phyloP scores from a whole-genome alignment of 2,329 filamentous ascomycete genomes.

The Ramularia collo-cygni region DNA sequence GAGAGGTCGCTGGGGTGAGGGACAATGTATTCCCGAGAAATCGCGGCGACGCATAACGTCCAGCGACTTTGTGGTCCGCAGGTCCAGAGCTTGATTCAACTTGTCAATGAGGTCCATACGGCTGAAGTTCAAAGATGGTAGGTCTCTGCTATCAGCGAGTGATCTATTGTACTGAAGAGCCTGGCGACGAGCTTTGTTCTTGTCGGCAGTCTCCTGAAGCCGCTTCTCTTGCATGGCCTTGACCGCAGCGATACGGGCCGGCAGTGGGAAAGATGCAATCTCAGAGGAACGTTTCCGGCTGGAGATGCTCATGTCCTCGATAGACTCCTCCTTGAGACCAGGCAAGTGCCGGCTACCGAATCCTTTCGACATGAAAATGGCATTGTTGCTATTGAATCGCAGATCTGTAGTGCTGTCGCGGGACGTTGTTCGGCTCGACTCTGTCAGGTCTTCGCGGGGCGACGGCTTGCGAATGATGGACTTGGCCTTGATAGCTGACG shows the following conservation, averaged over 20 bases:
- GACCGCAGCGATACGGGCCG: conserved; percentile 29
- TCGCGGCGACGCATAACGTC: conserved; percentile 29
- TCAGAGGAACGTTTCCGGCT: conserved; percentile 20
- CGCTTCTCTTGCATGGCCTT: conserved; percentile 32
- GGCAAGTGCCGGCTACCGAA: conserved; percentile 33
- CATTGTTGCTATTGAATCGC: conserved; percentile 17
- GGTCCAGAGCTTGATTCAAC: conserved; percentile 38
- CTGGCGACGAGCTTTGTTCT: conserved; percentile 24
- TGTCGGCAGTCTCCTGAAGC: conserved; percentile 27
- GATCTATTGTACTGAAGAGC: conserved; percentile 26
- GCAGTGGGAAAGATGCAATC: conserved; percentile 24
- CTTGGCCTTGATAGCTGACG: conserved; percentile 17
- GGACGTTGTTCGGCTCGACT: conserved; percentile 13
- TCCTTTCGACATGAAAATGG: conserved; percentile 18
- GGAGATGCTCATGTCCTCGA: conserved; percentile 39
- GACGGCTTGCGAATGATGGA: conserved; percentile 23
- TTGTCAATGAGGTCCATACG: conserved; percentile 40
- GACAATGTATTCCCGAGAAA: conserved; percentile 27
- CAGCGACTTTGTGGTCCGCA: conserved; percentile 33
- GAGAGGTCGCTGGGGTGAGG: conserved; percentile 31
- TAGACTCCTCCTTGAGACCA: conserved; percentile 43
- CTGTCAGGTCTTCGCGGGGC: conserved; percentile 19
- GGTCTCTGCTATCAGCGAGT: conserved; percentile 33
- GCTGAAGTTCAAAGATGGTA: conserved; percentile 45
- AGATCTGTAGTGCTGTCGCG: conserved; percentile 24